Percentiles rank a stretch among this genome's conserved stretches.
These are phyloP conservation scores for Trametes coccinea DNA, from an alignment of 768 basidiomycete species.

Conservation along the genomic window DNA sequence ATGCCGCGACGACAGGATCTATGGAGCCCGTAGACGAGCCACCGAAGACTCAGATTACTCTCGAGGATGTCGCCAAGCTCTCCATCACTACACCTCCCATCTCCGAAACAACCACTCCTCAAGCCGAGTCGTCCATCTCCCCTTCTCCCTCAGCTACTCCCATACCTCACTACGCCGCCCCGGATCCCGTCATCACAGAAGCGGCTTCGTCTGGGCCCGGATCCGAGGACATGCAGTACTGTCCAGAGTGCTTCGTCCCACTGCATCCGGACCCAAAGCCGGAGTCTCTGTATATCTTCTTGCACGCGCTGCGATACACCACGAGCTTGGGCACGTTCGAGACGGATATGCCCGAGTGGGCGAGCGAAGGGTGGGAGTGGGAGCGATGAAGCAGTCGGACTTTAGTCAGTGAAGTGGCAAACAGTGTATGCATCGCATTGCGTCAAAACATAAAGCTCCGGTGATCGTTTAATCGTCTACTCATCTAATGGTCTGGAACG, in stretches of 20 bases:
- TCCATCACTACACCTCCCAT: conserved; percentile 10
- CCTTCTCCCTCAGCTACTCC: conserved; percentile 15
- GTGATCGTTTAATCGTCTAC: too few species aligned
- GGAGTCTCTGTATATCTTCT: conserved; percentile 90
- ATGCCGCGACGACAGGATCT: not conserved
- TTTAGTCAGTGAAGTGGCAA: not conserved
- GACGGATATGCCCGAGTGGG: conserved; percentile 91
- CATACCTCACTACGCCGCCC: not conserved
- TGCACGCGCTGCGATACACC: conserved; percentile 88
- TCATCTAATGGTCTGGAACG: too few species aligned
- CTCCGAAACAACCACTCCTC: conserved; percentile 12
- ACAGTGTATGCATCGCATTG: not conserved
- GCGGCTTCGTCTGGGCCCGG: not conserved
- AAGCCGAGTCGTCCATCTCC: conserved; percentile 35
- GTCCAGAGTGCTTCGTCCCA: conserved; percentile 89
- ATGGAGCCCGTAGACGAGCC: conserved; percentile 12
- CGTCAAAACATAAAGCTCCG: too few species aligned
- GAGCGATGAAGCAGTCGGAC: conserved; percentile 31
- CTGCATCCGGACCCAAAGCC: conserved; percentile 92
- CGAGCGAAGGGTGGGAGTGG: conserved; percentile 71
- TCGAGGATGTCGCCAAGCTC: conserved; percentile 48
- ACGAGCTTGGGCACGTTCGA: conserved; percentile 81
- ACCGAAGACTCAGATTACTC: conserved; percentile 39
- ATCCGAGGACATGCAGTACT: conserved; percentile 53
- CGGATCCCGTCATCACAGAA: conserved; percentile 16